Evolutionary conservation across 805 yeast species (phyloP), one percentile per base, ranked within the genome.

Genomic region (Teunomyces barrocoloradensis): DNA sequence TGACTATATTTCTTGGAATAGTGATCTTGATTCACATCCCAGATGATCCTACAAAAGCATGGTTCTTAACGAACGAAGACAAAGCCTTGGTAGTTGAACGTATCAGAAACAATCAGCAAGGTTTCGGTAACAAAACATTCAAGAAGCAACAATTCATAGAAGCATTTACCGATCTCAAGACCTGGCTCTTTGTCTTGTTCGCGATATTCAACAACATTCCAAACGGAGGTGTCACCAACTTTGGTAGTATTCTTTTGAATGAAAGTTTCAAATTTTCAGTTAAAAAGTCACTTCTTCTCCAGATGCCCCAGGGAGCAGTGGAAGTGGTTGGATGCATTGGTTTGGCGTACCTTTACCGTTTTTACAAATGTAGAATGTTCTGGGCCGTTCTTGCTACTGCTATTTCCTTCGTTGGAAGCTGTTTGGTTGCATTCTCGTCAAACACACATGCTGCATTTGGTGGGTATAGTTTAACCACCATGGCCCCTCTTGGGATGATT

Each of bases 1-100:
- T 81, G 47, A 83, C 89, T 2, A 61, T 82, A 5, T 56, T 75
- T 9, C 56, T 80, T 12, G 87, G 86, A 5, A 44, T 76, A 9
- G 45, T 74, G 9, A 69, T 81, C 49, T 61, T 63, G 38, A 52
- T 79, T 45, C 79, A 78, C 60, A 57, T 85, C 43, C 87, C 88
- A 12, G 82, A 80, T 53, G 61, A 68, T 29, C 88, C 89, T 11
- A 52, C 60, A 2, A 53, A 49, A 1, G 65, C 64, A 3, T 58
- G 60, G 58, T 59, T 60, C 41, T 53, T 61, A 33, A 55, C 50
- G 17, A 62, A 58, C 17, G 51, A 49, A n/a, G 64, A 60, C 27
- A 56, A 76, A 50, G 40, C 63, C 13, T 58, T 75, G 10, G 62
- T 77, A 37, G 79, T 80, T 32, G 79, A 74, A 60, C 73, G 83